These are phyloP conservation scores for Roridomyces roridus DNA, from an alignment of 768 basidiomycete species.

Conservation along the genomic window DNA sequence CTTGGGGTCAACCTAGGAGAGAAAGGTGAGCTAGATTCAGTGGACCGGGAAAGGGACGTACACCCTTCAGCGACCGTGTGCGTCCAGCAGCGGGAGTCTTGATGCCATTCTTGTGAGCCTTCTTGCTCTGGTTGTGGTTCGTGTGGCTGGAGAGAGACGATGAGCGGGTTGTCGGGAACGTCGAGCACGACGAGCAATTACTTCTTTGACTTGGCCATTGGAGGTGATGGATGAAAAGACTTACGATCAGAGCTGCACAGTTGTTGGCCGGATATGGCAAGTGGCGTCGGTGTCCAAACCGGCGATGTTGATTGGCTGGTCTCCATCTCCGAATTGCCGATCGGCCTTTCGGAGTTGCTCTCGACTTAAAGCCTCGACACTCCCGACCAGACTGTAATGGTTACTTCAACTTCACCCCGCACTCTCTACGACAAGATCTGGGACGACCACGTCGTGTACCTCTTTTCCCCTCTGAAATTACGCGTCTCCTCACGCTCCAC, in stretches of 20 bases:
- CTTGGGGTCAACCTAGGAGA: slow-evolving; percentile 77
- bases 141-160: slow-evolving; percentile 64
- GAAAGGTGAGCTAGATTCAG: background rate
- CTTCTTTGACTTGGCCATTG: slow-evolving; percentile 99
- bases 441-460: slow-evolving; percentile 93
- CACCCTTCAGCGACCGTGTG: slow-evolving; percentile 88
- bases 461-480: slow-evolving; percentile 2
- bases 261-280: background rate
- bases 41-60: slow-evolving; percentile 52
- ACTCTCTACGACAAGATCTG: slow-evolving; percentile 98
- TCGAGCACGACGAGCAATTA: slow-evolving; percentile 35
- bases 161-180: slow-evolving; percentile 14
- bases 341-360: background rate
- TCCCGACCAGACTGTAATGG: slow-evolving; percentile 41
- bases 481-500: slow-evolving; percentile 23
- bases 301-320: background rate
- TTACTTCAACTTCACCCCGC: slow-evolving; percentile 60
- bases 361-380: background rate
- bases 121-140: slow-evolving; percentile 92
- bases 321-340: background rate
- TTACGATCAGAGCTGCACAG: slow-evolving; percentile 39
- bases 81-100: slow-evolving; percentile 78
- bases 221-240: slow-evolving; percentile 32
- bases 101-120: slow-evolving; percentile 98
- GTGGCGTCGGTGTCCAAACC: background rate